Conservation (phyloP, 106 monocot genomes). For the Apostasia shenzhenica region DNA sequence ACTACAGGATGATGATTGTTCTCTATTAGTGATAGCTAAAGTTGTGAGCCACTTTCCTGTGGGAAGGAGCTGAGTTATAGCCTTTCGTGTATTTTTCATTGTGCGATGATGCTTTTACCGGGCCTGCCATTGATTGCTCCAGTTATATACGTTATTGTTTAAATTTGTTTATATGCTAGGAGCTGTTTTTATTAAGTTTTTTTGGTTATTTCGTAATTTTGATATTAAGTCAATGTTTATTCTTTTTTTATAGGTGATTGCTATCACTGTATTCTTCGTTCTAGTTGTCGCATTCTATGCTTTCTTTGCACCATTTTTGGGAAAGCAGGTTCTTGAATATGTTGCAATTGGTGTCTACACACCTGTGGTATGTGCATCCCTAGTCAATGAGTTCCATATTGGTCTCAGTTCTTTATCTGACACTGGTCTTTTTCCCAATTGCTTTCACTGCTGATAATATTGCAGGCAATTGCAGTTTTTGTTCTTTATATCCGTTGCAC, state of each 20-base stretch:
- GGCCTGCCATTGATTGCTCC: not conserved
- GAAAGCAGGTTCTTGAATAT: conserved; percentile 67
- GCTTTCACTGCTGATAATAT: conserved; percentile 10
- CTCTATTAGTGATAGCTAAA: too few species aligned
- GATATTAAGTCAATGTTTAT: not conserved
- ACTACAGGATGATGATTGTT: too few species aligned
- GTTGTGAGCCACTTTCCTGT: too few species aligned
- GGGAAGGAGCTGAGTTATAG: too few species aligned
- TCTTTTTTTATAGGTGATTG: conserved; percentile 61
- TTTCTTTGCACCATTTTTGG: conserved; percentile 96
- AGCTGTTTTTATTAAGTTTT: not conserved
- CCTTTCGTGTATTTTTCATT: too few species aligned
- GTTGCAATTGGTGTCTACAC: conserved; percentile 59
- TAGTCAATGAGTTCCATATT: not conserved
- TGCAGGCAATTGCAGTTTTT: conserved; percentile 89
- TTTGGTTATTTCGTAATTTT: not conserved
- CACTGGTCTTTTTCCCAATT: not conserved
- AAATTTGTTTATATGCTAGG: not conserved
- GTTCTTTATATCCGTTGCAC: conserved; percentile 88
- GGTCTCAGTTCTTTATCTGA: too few species aligned
- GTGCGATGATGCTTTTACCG: not conserved
- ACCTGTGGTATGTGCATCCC: conserved; percentile 69
- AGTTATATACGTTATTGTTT: not conserved
- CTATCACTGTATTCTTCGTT: conserved; percentile 90
- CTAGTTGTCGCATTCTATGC: conserved; percentile 94